phyloP scores from a whole-genome alignment of 2,329 filamentous ascomycete genomes.

The Fusarium concolor region DNA sequence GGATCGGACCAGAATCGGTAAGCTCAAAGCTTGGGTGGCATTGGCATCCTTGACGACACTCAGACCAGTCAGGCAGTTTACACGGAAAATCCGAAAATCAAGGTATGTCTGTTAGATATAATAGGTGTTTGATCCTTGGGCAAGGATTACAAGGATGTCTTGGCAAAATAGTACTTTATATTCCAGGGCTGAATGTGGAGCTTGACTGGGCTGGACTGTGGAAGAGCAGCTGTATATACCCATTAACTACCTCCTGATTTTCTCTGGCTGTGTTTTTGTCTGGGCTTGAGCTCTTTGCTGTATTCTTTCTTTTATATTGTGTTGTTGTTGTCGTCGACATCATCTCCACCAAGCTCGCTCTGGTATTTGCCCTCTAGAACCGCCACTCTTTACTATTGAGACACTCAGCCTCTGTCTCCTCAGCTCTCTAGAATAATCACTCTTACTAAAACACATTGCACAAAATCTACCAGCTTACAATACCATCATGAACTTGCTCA shows the following conservation, averaged over 20 bases:
- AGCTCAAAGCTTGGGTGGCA: background rate
- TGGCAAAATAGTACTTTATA: background rate
- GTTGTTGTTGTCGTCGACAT: background rate
- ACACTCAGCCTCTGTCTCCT: background rate
- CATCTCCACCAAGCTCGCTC: background rate
- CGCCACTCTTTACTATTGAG: background rate
- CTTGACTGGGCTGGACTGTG: background rate
- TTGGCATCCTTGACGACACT: background rate
- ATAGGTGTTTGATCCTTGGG: background rate
- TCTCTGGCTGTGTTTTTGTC: background rate
- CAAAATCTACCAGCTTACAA: no score
- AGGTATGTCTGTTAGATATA: no score
- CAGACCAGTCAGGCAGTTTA: background rate
- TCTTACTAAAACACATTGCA: background rate
- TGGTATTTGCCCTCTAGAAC: background rate
- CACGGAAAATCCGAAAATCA: background rate
- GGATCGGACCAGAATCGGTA: background rate
- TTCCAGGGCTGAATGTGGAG: background rate
- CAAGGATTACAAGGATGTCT: background rate
- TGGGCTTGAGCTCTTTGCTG: background rate
- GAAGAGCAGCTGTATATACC: background rate
- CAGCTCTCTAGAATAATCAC: background rate
- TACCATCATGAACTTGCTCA: conserved; percentile 10
- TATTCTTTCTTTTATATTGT: background rate
- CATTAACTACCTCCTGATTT: background rate